Conservation (phyloP, 352 stramenopile species). For the Phytophthora melonis region DNA sequence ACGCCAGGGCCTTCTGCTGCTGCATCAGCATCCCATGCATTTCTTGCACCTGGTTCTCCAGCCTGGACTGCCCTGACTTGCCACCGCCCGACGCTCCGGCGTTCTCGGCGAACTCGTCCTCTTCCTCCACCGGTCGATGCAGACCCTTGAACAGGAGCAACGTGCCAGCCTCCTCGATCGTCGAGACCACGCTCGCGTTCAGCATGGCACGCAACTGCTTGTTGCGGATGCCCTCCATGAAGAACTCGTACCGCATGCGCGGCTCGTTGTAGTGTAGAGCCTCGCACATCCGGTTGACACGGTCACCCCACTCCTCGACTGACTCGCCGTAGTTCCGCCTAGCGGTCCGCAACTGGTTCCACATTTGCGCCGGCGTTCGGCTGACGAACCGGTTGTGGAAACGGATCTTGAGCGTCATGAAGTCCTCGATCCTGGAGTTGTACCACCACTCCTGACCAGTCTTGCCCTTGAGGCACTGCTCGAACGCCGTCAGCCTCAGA, state of each 20-base stretch:
- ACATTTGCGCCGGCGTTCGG: slow-evolving; percentile 4
- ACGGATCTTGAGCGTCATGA: neutral
- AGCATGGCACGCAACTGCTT: no score
- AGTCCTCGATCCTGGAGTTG: neutral
- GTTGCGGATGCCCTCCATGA: no score
- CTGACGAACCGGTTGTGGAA: slow-evolving; percentile 22
- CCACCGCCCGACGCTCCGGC: no score
- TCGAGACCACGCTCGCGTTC: no score
- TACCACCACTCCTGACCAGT: slow-evolving; percentile 1
- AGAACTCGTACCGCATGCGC: no score
- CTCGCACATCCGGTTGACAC: neutral
- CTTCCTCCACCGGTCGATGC: slow-evolving; percentile 4
- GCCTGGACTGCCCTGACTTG: no score
- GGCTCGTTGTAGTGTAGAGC: no score
- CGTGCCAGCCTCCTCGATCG: no score
- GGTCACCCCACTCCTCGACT: slow-evolving; percentile 6
- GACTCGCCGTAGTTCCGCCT: slow-evolving; percentile 7
- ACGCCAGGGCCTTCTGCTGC: no score
- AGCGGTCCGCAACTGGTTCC: neutral
- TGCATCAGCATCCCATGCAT: neutral
- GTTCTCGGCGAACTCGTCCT: neutral
- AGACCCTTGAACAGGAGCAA: slow-evolving; percentile 7
- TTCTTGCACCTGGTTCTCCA: no score
- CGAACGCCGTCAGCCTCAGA: neutral
- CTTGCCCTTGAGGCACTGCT: slow-evolving; percentile 7